Evolutionary conservation across 371 early-diverging fungal species (phyloP).

Genomic region (Thermomucor indicae-seudaticae): DNA sequence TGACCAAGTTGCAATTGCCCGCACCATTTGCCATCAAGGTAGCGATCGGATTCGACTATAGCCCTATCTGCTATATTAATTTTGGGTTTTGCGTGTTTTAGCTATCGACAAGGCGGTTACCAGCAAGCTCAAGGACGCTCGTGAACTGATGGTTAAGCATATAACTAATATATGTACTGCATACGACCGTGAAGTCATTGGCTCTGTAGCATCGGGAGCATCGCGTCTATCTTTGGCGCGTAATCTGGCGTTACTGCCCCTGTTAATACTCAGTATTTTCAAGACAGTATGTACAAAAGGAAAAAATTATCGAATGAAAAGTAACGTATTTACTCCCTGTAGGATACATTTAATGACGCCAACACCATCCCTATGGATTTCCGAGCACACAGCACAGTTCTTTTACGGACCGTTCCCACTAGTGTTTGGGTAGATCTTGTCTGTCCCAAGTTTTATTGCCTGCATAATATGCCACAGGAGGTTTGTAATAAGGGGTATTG

Average conservation of each 20-base stretch:
- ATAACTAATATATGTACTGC: constrained; percentile 60
- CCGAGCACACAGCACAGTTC: constrained; percentile 50
- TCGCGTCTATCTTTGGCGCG: constrained; percentile 62
- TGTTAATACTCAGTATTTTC: constrained; percentile 58
- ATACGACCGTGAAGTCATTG: constrained; percentile 59
- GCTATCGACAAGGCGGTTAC: constrained; percentile 66
- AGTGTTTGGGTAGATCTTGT: constrained; percentile 45
- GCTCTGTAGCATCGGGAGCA: constrained; percentile 43
- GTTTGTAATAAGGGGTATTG: constrained; percentile 21
- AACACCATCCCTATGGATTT: constrained; percentile 44
- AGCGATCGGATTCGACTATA: background rate
- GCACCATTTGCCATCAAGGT: constrained; percentile 68
- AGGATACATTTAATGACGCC: constrained; percentile 42
- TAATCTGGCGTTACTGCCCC: constrained; percentile 66
- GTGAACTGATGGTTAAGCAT: constrained; percentile 66
- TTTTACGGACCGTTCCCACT: constrained; percentile 61
- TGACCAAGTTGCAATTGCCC: constrained; percentile 68
- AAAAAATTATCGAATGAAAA: constrained; percentile 11
- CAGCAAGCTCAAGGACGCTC: constrained; percentile 71
- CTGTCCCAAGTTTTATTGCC: constrained; percentile 62
- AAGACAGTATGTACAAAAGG: constrained; percentile 46
- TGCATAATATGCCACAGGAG: constrained; percentile 63
- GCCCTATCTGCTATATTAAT: background rate
- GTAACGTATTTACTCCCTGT: background rate
- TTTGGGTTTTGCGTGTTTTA: constrained; percentile 1